A percentile compares a stretch with the other conserved stretches of the same genome.
Evolutionary conservation across 306 rosid genomes (phyloP).

Genomic region (Acmispon strigosus): DNA sequence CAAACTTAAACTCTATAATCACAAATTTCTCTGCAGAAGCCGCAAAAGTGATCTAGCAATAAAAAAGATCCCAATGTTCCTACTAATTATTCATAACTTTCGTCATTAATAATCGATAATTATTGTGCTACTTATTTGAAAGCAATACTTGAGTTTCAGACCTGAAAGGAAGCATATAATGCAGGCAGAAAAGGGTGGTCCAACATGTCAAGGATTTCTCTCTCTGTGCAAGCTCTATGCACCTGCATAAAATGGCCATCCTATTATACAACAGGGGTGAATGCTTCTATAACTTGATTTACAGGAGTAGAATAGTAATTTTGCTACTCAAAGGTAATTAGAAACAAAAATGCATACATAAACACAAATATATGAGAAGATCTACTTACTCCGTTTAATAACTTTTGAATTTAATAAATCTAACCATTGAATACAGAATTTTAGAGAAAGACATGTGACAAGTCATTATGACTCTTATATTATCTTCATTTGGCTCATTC

Average conservation of each 20-base stretch:
- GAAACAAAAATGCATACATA: not conserved
- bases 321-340: not conserved
- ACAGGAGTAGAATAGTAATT: too few species aligned
- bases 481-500: too few species aligned
- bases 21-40: not conserved
- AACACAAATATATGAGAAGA: too few species aligned
- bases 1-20: not conserved
- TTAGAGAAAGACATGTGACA: too few species aligned
- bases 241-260: slow-evolving; percentile 42
- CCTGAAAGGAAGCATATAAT: slow-evolving; percentile 97
- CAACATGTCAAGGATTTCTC: slow-evolving; percentile 93
- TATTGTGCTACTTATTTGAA: not conserved
- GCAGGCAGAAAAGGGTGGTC: slow-evolving; percentile 99
- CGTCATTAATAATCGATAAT: not conserved
- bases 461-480: too few species aligned
- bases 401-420: not conserved
- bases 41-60: not conserved
- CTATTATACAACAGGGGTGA: not conserved
- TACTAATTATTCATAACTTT: not conserved
- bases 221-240: slow-evolving; percentile 96
- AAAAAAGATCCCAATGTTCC: not conserved
- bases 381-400: not conserved
- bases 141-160: slow-evolving; percentile 16
- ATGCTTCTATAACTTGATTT: not conserved
- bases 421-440: too few species aligned